Percentiles rank a stretch among this genome's conserved stretches.
Conservation (phyloP, 306 rosid genomes). For the Lithocarpus polystachyus region DNA sequence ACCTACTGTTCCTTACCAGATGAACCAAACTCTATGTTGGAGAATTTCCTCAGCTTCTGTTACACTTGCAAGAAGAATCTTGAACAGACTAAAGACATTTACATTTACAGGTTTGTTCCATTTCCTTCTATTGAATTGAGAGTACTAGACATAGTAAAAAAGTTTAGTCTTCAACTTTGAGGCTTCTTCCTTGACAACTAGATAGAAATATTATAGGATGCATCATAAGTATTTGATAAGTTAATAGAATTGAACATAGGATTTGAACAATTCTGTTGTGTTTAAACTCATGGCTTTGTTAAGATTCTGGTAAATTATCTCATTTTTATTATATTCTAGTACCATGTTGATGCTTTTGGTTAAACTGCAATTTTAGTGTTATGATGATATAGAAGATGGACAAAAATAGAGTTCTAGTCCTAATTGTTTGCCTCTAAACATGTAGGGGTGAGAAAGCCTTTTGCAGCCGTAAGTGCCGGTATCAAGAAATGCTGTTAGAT, state of each 20-base stretch:
- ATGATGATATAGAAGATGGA: too few species aligned
- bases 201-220: background rate
- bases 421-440: background rate
- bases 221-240: too few species aligned
- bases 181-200: background rate
- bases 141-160: background rate
- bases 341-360: too few species aligned
- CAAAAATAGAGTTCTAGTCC: background rate
- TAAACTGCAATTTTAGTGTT: too few species aligned
- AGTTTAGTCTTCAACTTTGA: too few species aligned
- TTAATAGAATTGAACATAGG: too few species aligned
- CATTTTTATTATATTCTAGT: too few species aligned
- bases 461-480: conserved; percentile 79
- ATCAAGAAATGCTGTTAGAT: conserved; percentile 75
- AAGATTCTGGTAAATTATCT: too few species aligned
- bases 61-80: conserved; percentile 80
- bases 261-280: too few species aligned
- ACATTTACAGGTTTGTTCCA: conserved; percentile 59
- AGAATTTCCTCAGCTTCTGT: conserved; percentile 71
- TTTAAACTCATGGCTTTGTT: too few species aligned
- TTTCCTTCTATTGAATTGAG: background rate
- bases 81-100: conserved; percentile 71
- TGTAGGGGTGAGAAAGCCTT: conserved; percentile 92
- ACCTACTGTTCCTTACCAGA: conserved; percentile 28
- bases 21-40: conserved; percentile 12